phyloP scores from a whole-genome alignment of 2,329 filamentous ascomycete species.

The Sclerotinia minor region DNA sequence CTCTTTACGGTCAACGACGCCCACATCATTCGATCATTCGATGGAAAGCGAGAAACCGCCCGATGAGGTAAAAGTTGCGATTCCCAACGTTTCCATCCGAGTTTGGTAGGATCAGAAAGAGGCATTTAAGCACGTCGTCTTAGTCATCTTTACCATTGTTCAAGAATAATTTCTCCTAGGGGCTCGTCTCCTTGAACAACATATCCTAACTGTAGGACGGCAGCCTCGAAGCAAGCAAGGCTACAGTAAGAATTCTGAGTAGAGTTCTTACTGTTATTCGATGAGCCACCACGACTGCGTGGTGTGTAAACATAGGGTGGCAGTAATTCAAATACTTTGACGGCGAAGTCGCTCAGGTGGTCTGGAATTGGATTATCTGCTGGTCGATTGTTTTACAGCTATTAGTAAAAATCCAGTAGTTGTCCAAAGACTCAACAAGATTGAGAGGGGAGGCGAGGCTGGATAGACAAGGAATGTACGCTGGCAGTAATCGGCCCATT shows the following conservation, averaged over 20 bases:
- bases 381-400: background rate
- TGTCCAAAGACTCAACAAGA: background rate
- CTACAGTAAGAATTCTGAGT: conserved; percentile 10
- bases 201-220: background rate
- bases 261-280: conserved; percentile 17
- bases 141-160: background rate
- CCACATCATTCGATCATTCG: conserved; percentile 2
- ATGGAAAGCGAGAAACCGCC: background rate
- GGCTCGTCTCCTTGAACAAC: conserved; percentile 2
- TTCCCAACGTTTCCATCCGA: background rate
- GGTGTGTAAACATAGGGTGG: background rate
- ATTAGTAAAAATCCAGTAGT: background rate
- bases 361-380: background rate
- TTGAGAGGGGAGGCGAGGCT: background rate
- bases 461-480: background rate
- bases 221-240: background rate
- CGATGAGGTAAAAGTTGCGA: background rate
- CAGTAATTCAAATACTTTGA: background rate
- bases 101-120: background rate
- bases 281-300: conserved; percentile 20
- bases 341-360: conserved; percentile 19
- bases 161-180: background rate
- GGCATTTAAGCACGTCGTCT: conserved; percentile 9
- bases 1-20: background rate
- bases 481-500: background rate